Evolutionary conservation across 164 flowering plant species (phyloP), one percentile per base, ranked within the genome.

Genomic region (Platanus orientalis): DNA sequence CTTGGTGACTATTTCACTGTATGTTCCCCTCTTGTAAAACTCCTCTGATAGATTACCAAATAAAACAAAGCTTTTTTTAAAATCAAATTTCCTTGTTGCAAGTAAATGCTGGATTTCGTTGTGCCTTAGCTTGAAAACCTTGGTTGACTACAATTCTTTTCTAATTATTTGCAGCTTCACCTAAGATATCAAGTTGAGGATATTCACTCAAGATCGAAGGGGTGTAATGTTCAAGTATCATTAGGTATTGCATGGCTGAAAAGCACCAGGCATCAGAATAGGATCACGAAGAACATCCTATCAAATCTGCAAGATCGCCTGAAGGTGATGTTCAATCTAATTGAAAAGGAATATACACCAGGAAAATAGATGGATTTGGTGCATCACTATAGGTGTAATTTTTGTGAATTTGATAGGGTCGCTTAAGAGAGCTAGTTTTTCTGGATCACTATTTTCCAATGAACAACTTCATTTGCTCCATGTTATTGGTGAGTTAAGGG

Each of bases 231-330:
- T 7, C 78, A 76, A 27, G 88, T 94, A 27, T 76, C 63, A 45
- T 73, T 86, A 58, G 98, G 98, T 54, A 68, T 94, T 44, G 85
- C 81, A 16, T 90, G 98, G 98, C 74, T 86, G 64, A 94, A 94
- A 75, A 79, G 83, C 80, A 80, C 90, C 21, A 77, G 69, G 73
- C 82, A 90, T 66, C 88, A 86, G 78, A 94, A 87, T 70, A 84
- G 86, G 77, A 83, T 86, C 50, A 71, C 88, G 23, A 84, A 79
- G 69, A 94, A 90, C 72, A 81, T 90, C 24, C 56, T 74, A 14
- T 58, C 73, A 39, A 90, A 76, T 76, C 78, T 94, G 54, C 81
- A 78, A 44, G 89, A 83, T 20, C 91, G 90, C 26, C 62, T 94
- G 61, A 87, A 79, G 75, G 70, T 74, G 61, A 86, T 78, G 73